phyloP scores from a whole-genome alignment of 1,284 basidiomycete species.

The Ceratobasidium papillatum region DNA sequence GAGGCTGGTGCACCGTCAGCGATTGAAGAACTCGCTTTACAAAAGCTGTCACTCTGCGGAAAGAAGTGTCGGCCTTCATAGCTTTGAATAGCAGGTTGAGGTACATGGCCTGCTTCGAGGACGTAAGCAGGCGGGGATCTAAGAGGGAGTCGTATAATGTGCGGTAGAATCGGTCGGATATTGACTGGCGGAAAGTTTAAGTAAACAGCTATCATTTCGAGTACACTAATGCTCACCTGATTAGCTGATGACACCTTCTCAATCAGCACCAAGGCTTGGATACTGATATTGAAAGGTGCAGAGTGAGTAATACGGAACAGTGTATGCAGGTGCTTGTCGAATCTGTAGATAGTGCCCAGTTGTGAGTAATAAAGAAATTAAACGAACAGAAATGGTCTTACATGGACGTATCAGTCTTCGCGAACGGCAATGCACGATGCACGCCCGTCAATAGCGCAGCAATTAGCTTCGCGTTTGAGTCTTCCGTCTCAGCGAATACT shows the following conservation, averaged over 20 bases:
- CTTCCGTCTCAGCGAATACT: slow-evolving; percentile 78
- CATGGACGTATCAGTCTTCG: slow-evolving; percentile 71
- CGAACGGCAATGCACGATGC: slow-evolving; percentile 94
- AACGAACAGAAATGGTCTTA: slow-evolving; percentile 58
- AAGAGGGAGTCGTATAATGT: slow-evolving; percentile 89
- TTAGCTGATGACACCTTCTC: slow-evolving; percentile 72
- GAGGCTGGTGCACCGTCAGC: slow-evolving; percentile 78
- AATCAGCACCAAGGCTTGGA: slow-evolving; percentile 93
- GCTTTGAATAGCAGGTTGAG: slow-evolving; percentile 95
- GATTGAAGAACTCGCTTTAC: slow-evolving; percentile 90
- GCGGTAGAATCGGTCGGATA: slow-evolving; percentile 89
- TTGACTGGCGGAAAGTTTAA: slow-evolving; percentile 55
- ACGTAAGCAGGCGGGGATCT: slow-evolving; percentile 81
- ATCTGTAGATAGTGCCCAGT: slow-evolving; percentile 59
- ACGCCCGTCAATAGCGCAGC: slow-evolving; percentile 94
- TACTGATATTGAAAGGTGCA: slow-evolving; percentile 89
- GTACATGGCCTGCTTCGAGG: slow-evolving; percentile 97
- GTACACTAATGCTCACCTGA: slow-evolving; percentile 44
- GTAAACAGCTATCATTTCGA: not conserved
- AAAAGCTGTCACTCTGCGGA: slow-evolving; percentile 79
- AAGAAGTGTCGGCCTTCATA: slow-evolving; percentile 79
- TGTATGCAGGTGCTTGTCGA: slow-evolving; percentile 90
- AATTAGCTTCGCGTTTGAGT: slow-evolving; percentile 83
- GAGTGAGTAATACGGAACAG: slow-evolving; percentile 96
- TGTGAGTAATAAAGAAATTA: slow-evolving; percentile 20